phyloP scores from a whole-genome alignment of 805 yeast genomes.

The Saccharomycopsis sp. region DNA sequence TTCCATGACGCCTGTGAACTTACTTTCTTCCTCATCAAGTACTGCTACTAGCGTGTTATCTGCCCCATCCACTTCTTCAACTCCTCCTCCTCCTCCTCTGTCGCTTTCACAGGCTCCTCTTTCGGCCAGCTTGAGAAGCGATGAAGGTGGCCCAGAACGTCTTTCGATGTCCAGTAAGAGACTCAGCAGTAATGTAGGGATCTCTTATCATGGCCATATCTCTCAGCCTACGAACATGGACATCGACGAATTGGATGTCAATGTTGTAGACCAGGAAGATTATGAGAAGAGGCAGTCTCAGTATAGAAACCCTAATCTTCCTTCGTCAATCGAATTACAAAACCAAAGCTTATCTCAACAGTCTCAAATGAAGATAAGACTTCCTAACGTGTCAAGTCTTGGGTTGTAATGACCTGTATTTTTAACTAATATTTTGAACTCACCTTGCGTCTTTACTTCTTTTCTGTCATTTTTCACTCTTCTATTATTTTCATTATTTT shows the following conservation, averaged over 20 bases:
- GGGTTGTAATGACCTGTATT: neutral
- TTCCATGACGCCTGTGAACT: neutral
- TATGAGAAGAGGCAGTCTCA: neutral
- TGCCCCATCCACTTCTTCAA: neutral
- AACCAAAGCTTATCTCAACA: neutral
- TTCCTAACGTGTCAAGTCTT: constrained; percentile 1
- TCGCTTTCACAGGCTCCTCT: neutral
- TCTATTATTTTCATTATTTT: neutral
- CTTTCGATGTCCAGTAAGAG: neutral
- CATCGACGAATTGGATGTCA: neutral
- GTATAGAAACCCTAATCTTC: neutral
- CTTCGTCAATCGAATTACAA: neutral
- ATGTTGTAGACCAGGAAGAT: neutral
- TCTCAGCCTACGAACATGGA: constrained; percentile 9
- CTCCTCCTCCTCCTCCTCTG: neutral
- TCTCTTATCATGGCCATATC: constrained; percentile 20
- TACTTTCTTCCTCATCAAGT: neutral
- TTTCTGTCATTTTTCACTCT: neutral
- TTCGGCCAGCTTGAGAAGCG: neutral
- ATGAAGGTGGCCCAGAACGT: too few relatives aligned
- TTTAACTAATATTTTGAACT: neutral
- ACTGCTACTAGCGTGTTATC: neutral
- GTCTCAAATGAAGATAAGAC: neutral
- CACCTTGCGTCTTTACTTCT: neutral
- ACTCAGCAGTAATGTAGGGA: constrained; percentile 15